Conservation (phyloP, 495 filamentous ascomycete genomes). For the Penicillium paxilli region DNA sequence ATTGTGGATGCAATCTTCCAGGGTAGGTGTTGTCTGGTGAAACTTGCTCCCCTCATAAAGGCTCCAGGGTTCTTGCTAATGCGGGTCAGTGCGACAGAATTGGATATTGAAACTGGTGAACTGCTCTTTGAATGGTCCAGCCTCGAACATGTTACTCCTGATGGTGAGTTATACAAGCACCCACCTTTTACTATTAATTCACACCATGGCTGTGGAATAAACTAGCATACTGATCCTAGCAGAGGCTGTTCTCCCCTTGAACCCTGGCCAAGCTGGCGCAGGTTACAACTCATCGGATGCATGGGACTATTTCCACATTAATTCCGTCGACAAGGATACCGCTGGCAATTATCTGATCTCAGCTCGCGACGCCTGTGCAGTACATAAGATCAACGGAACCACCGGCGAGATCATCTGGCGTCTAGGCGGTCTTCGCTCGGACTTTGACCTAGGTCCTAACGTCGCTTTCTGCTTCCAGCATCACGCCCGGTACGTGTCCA, state of each 20-base stretch:
- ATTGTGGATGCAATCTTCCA: constrained; percentile 46
- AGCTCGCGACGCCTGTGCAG: constrained; percentile 51
- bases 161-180: too few species aligned
- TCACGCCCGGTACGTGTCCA: constrained; percentile 52
- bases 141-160: constrained; percentile 41
- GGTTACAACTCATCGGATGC: constrained; percentile 45
- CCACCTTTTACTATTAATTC: too few species aligned
- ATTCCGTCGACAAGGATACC: constrained; percentile 37
- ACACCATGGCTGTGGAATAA: too few species aligned
- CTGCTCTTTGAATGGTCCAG: constrained; percentile 45
- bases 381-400: constrained; percentile 57
- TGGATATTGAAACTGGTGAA: constrained; percentile 39
- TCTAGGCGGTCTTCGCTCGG: constrained; percentile 46
- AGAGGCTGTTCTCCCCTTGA: constrained; percentile 53
- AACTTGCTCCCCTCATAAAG: too few species aligned
- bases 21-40: constrained; percentile 23
- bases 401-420: constrained; percentile 60
- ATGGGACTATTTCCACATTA: constrained; percentile 45
- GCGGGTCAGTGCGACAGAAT: constrained; percentile 18
- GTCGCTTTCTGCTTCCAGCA: constrained; percentile 60
- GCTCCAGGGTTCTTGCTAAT: neutral
- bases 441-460: constrained; percentile 40
- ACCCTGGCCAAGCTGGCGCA: constrained; percentile 52
- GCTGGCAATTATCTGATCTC: constrained; percentile 57
- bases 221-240: too few species aligned